phyloP scores from a whole-genome alignment of 331 rosid genomes.

The Malus hybrid region DNA sequence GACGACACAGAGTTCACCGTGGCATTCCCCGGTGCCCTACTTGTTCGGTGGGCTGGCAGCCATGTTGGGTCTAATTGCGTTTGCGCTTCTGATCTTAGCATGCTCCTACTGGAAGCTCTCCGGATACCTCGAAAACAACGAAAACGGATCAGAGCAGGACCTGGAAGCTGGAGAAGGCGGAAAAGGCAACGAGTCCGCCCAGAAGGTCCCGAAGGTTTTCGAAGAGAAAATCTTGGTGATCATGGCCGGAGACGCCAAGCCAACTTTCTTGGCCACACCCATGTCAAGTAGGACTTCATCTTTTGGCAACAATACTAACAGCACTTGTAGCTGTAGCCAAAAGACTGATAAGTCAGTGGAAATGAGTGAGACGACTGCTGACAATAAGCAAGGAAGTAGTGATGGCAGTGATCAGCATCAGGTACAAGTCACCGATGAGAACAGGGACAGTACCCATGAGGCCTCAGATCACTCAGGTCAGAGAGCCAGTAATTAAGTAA shows the following conservation, averaged over 20 bases:
- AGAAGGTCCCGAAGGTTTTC: conserved; percentile 37
- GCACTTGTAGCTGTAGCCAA: conserved; percentile 40
- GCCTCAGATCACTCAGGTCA: conserved; percentile 13
- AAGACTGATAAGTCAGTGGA: conserved; percentile 28
- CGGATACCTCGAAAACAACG: conserved; percentile 48
- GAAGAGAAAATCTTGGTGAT: conserved; percentile 85
- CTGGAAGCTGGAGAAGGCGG: conserved; percentile 50
- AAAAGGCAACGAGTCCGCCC: conserved; percentile 16
- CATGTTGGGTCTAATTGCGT: conserved; percentile 92
- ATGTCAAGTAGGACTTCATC: conserved; percentile 58
- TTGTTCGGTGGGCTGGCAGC: conserved; percentile 92
- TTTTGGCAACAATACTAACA: conserved; percentile 32
- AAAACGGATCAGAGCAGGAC: conserved; percentile 33
- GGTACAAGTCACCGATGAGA: conserved; percentile 8
- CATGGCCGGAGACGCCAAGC: conserved; percentile 79
- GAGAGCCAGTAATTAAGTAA: conserved; percentile 11
- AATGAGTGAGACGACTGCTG: conserved; percentile 1
- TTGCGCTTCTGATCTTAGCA: conserved; percentile 90
- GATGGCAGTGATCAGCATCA: background rate
- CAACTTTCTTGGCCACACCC: conserved; percentile 86
- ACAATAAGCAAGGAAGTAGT: conserved; percentile 5
- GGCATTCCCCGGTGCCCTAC: conserved; percentile 98
- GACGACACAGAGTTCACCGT: conserved; percentile 48
- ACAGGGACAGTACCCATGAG: conserved; percentile 3
- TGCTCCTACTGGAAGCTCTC: conserved; percentile 98